Evolutionary conservation across 768 basidiomycete genomes (phyloP), one percentile per base, ranked within the genome.

Genomic region (Boletus patriciae): DNA sequence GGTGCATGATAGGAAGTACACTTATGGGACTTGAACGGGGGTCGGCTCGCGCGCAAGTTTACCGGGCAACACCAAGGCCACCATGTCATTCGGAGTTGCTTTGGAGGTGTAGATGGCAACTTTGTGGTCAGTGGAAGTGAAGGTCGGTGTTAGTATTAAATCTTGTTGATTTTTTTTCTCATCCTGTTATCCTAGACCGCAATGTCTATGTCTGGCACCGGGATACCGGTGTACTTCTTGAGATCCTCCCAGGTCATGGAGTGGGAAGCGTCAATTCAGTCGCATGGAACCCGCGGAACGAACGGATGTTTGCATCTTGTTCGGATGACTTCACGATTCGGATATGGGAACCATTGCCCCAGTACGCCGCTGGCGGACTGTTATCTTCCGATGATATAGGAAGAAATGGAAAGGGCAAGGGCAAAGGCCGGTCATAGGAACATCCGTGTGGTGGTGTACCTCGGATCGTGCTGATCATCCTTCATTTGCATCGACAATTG

Each of bases 171-270:
- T 54, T 51, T 59, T n/a, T 50, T 43, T 10, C 45, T 64, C 59
- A 59, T 60, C 41, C 23, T 37, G 56, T 50, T 36, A n/a, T 43
- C 29, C 41, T 69, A 98, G 97, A 99, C 73, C 85, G 88, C 43
- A 90, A 90, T 60, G 88, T 98, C 44, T 97, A 98, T 75, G 83
- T 98, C 36, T 99, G 96, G 95, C 92, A 98, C 70, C 84, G 90
- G 45, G 88, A 92, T 64, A 88, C 88, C 11, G 90, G 88, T 3
- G 76, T 80, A 3, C 79, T 95, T 43, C 78, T 98, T n/a, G 93
- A 97, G 70, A 80, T 86, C n/a, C 81, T 99, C 3, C 71, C 82
- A 4, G 97, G 97, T 0, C 96, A 98, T 65, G 86, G 85, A n/a
- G 76, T 77, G 55, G 94, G 94, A 40, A 90, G 88, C 59, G 95